These are phyloP conservation scores for Salix dunnii DNA, from an alignment of 345 rosid genomes.

Conservation along the genomic window DNA sequence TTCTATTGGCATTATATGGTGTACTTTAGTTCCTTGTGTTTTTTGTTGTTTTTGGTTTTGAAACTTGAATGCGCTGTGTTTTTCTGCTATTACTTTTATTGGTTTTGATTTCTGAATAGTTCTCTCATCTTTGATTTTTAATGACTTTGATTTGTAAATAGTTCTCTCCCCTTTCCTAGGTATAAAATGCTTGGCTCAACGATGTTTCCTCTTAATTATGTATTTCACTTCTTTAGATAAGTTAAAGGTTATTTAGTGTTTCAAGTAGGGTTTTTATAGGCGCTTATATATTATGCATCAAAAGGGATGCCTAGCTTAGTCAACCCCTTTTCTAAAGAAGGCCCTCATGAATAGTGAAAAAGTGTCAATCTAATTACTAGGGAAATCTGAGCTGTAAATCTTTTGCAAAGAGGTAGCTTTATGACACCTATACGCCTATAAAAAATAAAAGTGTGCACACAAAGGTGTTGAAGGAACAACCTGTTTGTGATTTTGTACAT, in stretches of 20 bases:
- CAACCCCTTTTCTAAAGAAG: background rate
- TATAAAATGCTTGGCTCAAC: constrained; percentile 20
- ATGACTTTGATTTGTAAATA: constrained; percentile 10
- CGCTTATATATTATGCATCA: background rate
- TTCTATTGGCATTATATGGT: background rate
- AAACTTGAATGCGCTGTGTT: background rate
- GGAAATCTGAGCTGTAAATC: background rate
- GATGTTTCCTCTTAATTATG: background rate
- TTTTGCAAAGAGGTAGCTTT: background rate
- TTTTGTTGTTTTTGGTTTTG: background rate
- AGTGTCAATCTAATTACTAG: background rate
- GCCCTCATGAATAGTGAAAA: background rate
- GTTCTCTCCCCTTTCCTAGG: constrained; percentile 16
- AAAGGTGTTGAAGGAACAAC: background rate
- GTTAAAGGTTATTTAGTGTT: too few relatives aligned
- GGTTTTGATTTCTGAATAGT: constrained; percentile 11
- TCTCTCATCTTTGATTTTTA: constrained; percentile 8
- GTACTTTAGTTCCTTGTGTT: background rate
- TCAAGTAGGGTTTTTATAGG: too few relatives aligned
- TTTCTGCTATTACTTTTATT: constrained; percentile 1
- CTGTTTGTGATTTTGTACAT: too few relatives aligned
- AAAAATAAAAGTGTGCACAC: background rate
- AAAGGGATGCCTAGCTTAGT: background rate
- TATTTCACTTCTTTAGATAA: background rate
- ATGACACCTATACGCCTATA: background rate